These are phyloP conservation scores for Umbelopsis vinacea DNA, from an alignment of 192 early-diverging fungal genomes.

Conservation along the genomic window DNA sequence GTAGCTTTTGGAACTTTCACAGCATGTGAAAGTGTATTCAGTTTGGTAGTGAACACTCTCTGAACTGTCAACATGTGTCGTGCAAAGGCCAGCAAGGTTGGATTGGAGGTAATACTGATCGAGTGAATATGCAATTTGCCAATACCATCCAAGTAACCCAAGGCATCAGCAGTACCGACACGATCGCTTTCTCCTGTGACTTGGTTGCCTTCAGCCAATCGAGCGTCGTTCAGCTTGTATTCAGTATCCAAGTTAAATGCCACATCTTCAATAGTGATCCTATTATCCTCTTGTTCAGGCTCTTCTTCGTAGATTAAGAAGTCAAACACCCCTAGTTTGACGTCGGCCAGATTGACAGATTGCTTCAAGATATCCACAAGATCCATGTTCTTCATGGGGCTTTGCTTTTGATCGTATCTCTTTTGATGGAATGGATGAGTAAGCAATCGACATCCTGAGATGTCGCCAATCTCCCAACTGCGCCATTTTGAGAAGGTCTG, in stretches of 20 bases:
- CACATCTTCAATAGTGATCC: slow-evolving; percentile 36
- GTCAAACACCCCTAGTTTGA: slow-evolving; percentile 44
- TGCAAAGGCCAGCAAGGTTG: slow-evolving; percentile 57
- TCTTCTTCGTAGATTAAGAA: slow-evolving; percentile 57
- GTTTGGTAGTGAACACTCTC: slow-evolving; percentile 52
- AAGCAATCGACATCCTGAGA: slow-evolving; percentile 49
- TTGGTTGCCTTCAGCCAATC: background rate
- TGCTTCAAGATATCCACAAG: slow-evolving; percentile 38
- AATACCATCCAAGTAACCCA: slow-evolving; percentile 52
- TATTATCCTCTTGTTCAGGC: slow-evolving; percentile 48
- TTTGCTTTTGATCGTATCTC: slow-evolving; percentile 9
- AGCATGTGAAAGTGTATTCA: slow-evolving; percentile 36
- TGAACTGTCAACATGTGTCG: slow-evolving; percentile 61
- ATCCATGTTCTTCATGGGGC: slow-evolving; percentile 18
- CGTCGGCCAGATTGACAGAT: slow-evolving; percentile 43
- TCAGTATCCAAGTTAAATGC: slow-evolving; percentile 3
- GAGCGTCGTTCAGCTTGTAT: slow-evolving; percentile 18
- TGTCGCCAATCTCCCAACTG: slow-evolving; percentile 66
- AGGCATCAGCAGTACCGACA: background rate
- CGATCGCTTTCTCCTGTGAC: background rate
- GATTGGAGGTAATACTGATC: slow-evolving; percentile 49
- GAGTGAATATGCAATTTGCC: slow-evolving; percentile 42
- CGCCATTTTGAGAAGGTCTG: slow-evolving; percentile 58
- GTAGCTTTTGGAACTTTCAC: slow-evolving; percentile 6
- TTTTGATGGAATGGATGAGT: slow-evolving; percentile 51